Conservation (phyloP, 2,329 filamentous ascomycete species). For the Periconia digitata region DNA sequence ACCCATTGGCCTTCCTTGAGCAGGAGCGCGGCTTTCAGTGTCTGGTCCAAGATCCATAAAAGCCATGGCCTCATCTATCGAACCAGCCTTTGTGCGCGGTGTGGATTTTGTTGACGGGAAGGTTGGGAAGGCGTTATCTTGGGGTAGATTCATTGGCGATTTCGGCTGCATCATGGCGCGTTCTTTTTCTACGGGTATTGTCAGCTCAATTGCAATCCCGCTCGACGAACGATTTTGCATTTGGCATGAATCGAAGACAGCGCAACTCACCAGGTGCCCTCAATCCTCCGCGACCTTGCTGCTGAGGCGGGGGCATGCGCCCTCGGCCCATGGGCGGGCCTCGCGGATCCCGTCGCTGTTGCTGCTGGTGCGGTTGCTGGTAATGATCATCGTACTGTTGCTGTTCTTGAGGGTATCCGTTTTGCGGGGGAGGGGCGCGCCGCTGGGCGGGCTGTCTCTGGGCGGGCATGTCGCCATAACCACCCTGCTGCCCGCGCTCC, state of each 20-base stretch:
- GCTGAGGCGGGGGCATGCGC: constrained; percentile 21
- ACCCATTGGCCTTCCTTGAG: constrained; percentile 19
- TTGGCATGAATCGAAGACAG: background rate
- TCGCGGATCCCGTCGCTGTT: constrained; percentile 30
- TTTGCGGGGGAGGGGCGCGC: constrained; percentile 17
- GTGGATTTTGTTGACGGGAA: constrained; percentile 43
- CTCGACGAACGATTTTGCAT: background rate
- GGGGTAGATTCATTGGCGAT: constrained; percentile 27
- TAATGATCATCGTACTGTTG: constrained; percentile 27
- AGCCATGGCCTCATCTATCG: constrained; percentile 39
- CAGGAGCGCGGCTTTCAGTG: constrained; percentile 5
- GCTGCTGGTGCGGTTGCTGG: constrained; percentile 25
- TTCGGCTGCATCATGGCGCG: constrained; percentile 32
- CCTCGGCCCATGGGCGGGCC: constrained; percentile 26
- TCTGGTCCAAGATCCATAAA: constrained; percentile 34
- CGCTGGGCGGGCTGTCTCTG: constrained; percentile 12
- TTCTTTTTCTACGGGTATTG: constrained; percentile 25
- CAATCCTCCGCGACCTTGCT: constrained; percentile 27
- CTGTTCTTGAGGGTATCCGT: constrained; percentile 31
- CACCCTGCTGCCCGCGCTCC: constrained; percentile 26
- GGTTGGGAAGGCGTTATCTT: constrained; percentile 53
- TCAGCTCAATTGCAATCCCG: constrained; percentile 4
- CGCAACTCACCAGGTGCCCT: constrained; percentile 31
- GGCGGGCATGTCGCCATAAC: constrained; percentile 26
- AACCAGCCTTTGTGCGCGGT: constrained; percentile 22